These are phyloP conservation scores for Lactifluus hygrophoroides DNA, from an alignment of 768 basidiomycete species.

Conservation along the genomic window DNA sequence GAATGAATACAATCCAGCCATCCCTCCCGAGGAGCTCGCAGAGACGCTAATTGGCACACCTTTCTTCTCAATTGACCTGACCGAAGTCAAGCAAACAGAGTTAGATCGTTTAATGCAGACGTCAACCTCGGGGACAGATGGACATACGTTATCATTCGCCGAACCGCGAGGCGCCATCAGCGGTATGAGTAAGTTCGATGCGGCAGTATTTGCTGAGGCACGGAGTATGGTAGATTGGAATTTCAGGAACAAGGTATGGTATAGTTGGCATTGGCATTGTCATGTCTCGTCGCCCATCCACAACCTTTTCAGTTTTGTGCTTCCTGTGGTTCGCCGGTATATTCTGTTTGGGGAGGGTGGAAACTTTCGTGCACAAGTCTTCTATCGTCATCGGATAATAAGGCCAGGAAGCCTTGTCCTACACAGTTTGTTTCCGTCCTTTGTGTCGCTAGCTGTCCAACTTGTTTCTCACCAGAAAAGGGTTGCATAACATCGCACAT, in stretches of 20 bases:
- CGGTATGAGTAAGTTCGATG: constrained; percentile 53
- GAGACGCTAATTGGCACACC: constrained; percentile 68
- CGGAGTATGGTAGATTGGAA: constrained; percentile 93
- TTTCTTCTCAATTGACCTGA: constrained; percentile 78
- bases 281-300: background rate
- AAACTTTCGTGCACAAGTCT: constrained; percentile 75
- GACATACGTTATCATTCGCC: constrained; percentile 43
- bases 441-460: constrained; percentile 4
- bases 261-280: background rate
- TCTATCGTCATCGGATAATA: constrained; percentile 65
- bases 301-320: constrained; percentile 66
- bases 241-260: constrained; percentile 64
- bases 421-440: constrained; percentile 44
- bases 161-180: constrained; percentile 56
- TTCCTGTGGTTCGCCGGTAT: constrained; percentile 70
- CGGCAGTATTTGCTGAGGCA: constrained; percentile 69
- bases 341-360: constrained; percentile 94
- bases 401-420: constrained; percentile 55
- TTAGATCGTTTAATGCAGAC: constrained; percentile 37
- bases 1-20: constrained; percentile 38
- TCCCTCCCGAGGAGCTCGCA: constrained; percentile 47
- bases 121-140: constrained; percentile 31
- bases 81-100: constrained; percentile 37
- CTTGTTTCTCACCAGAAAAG: constrained; percentile 42
- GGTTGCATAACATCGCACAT: constrained; percentile 80